Base-by-base conservation (phyloP, 2,329 filamentous ascomycete species). In the Verticillium longisporum region DNA sequence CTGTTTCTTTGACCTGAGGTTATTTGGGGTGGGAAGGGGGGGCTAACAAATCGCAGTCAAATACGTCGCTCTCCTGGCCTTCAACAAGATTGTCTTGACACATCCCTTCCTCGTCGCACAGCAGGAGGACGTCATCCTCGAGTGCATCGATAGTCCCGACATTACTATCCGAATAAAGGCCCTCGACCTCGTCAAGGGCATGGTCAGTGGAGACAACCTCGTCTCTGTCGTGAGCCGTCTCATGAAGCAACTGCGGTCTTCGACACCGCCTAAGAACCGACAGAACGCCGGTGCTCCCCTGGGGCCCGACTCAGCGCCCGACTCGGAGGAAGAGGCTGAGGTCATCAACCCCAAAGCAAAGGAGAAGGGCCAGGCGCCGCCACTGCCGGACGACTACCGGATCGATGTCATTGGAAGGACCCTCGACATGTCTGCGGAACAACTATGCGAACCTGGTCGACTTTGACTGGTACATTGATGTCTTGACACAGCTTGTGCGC, bases 381-480 rank as follows among this genome's bases (percentile, higher is more conserved):
- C 88, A 10, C 79, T 98, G 7, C 92, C 95, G 0, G 88, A 93
- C 63, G 91, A 96, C 65, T 99, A 98, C 73, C 88, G 88, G 58
- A 79, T 88, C 41, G 91, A 91, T 68, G 91, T 97, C 21, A 91
- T 98, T 59, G 83, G 84, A 61, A 85, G 90, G 62, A 92, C 98
- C 63, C 73, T 98, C 11, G 86, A 88, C 63, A 96, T 99, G 86
- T 98, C 94, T 73, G 91, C 92, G 88, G 65, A 89, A 93, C 66
- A 97, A 92, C 63, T 99, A 98, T 72, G 83, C 84, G 45, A 91
- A 92, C 69, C 81, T 99, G 56, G 78, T 83, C 59, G 94, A 99
- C 71, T 99, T 99, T 72, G 94, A 97, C 67, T 99, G 95, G 95
- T 98, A 98, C 73, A 89, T 98, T 66, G 91, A 95, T 66, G 86